Base-by-base conservation (phyloP, 2,329 filamentous ascomycete species). In the Polytolypa hystricis region DNA sequence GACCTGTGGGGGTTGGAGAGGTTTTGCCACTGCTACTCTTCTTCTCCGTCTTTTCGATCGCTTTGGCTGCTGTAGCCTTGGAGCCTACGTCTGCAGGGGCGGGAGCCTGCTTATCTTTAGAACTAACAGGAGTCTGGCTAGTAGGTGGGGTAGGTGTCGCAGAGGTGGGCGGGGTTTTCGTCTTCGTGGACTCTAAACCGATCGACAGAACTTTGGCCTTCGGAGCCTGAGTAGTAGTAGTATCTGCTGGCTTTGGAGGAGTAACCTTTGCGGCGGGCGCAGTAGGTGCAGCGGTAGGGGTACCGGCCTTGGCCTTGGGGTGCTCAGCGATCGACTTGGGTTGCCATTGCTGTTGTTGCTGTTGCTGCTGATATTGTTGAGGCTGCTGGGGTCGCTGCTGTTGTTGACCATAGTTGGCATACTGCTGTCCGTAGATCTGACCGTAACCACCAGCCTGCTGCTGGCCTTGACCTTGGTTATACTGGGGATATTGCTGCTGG, bases 1-100 rank as follows among this genome's bases (percentile, higher is more conserved):
- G 79, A 31, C 87, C 89, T 1, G 83, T 83, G 6, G 84, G 82
- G 4, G 81, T 74, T 12, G 89, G 84, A 1, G 86, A 91, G 3
- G 81, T 80, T 55, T 77, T 82, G 38, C 85, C 85, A 50, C 74
- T 74, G 7, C 21, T n/a, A 25, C 21, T 25, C 21, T 25, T 70
- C 56, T 87, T 80, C 37, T 86, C 84, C 0, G 83, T 81, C 71
- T 94, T 94, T 54, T 93, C 85, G 44, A 95, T 84, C 7, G 89
- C 87, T 64, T 95, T 95, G 34, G 77, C 69, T 4, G 87, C 89
- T 2, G 81, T 69, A n/a, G 82, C 79, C 65, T 95, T 95, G 42
- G 86, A 72, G 19, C 84, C 47, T 18, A 81, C 80, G 46, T 83
- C 80, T 2, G 77, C 62, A 25, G 61, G 82, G 5, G 55, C 58